Evolutionary conservation across 1,284 basidiomycete species (phyloP).

Genomic region (Fomitopsis pinicola): DNA sequence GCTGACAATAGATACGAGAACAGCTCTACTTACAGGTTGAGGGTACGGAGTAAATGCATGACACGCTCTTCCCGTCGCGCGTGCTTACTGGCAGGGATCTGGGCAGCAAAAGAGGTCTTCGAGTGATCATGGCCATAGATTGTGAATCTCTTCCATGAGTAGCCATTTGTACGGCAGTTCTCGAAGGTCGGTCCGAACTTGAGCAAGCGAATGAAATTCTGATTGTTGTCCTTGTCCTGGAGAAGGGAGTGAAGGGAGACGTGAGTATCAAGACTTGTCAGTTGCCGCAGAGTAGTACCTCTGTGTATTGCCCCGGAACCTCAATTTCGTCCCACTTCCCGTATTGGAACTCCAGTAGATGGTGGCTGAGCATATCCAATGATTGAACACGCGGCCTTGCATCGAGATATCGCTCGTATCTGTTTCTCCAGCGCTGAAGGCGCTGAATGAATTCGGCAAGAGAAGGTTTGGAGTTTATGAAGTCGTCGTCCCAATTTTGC

Average conservation of each 20-base stretch:
- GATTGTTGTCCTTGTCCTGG: slow-evolving; percentile 92
- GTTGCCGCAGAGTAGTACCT: slow-evolving; percentile 46
- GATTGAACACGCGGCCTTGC: slow-evolving; percentile 80
- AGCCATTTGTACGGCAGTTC: slow-evolving; percentile 80
- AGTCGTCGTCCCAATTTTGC: slow-evolving; percentile 92
- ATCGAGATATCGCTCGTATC: slow-evolving; percentile 86
- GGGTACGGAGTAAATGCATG: slow-evolving; percentile 88
- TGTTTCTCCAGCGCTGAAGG: slow-evolving; percentile 91
- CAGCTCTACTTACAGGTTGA: slow-evolving; percentile 72
- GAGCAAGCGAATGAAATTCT: slow-evolving; percentile 88
- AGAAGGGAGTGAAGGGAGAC: background rate
- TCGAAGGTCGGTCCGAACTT: slow-evolving; percentile 93
- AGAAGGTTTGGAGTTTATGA: slow-evolving; percentile 77
- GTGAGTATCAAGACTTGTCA: background rate
- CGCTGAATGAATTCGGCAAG: slow-evolving; percentile 88
- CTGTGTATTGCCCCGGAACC: slow-evolving; percentile 96
- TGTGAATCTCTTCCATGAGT: slow-evolving; percentile 88
- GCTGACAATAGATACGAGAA: background rate
- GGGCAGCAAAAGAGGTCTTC: slow-evolving; percentile 86
- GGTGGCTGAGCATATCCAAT: slow-evolving; percentile 90
- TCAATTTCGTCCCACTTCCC: slow-evolving; percentile 98
- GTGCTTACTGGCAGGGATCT: slow-evolving; percentile 84
- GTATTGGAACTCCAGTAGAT: slow-evolving; percentile 97
- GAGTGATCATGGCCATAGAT: slow-evolving; percentile 94
- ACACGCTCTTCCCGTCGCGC: slow-evolving; percentile 92